Conservation (phyloP, 192 early-diverging fungal genomes). For the Backusella mclennaniae region DNA sequence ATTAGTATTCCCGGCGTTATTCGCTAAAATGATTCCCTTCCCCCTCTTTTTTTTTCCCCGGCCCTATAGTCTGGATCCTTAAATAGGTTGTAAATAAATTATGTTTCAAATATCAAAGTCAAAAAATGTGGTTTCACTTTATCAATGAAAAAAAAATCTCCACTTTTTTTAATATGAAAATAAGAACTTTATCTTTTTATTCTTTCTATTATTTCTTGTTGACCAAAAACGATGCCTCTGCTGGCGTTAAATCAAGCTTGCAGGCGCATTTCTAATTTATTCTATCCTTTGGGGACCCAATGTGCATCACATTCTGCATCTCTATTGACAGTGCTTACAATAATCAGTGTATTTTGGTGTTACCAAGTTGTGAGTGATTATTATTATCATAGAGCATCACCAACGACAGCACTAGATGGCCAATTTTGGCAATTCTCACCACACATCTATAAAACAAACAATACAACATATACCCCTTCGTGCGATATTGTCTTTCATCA, state of each 20-base stretch:
- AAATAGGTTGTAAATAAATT: conserved; percentile 5
- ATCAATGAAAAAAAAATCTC: background rate
- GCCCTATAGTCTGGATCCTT: background rate
- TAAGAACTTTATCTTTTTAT: background rate
- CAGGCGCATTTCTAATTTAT: background rate
- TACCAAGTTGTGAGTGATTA: conserved; percentile 1
- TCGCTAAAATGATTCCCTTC: background rate
- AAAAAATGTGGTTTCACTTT: conserved; percentile 6
- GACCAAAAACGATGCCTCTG: background rate
- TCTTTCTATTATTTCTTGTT: background rate
- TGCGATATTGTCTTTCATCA: conserved; percentile 8
- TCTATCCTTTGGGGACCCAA: conserved; percentile 3
- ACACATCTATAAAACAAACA: background rate
- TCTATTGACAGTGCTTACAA: background rate
- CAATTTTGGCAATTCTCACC: conserved; percentile 20
- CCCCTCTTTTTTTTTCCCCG: background rate
- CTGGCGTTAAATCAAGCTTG: conserved; percentile 4
- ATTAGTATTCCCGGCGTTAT: conserved; percentile 20
- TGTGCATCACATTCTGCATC: conserved; percentile 1
- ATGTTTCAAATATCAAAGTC: conserved; percentile 5
- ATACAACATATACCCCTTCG: background rate
- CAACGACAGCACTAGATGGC: background rate
- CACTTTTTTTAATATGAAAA: background rate
- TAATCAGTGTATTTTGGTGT: background rate
- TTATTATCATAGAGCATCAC: background rate